Evolutionary conservation across 225 moss, liverwort and hornwort genomes (phyloP).

Genomic region (Pseudoscleropodium purum): DNA sequence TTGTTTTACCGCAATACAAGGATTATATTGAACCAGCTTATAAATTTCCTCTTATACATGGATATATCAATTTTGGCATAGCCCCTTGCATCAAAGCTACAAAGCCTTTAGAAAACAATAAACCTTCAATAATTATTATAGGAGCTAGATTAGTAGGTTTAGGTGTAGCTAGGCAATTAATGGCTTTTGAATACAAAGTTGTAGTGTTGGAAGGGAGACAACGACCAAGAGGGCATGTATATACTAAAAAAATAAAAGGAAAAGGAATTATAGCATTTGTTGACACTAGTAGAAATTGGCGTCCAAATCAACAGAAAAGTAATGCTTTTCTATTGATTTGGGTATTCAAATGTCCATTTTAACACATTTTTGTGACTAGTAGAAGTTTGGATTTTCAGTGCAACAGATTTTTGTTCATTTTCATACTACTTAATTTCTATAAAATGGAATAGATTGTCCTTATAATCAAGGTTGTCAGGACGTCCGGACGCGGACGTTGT

Average conservation of each 20-base stretch:
- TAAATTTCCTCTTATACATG: slow-evolving; percentile 27
- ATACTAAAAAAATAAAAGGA: slow-evolving; percentile 32
- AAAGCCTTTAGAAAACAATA: background rate
- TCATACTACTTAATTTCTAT: too few relatives aligned
- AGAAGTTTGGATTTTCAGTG: too few relatives aligned
- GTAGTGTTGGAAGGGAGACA: slow-evolving; percentile 41
- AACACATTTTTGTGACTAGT: too few relatives aligned
- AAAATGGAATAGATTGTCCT: too few relatives aligned
- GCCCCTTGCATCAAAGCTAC: slow-evolving; percentile 29
- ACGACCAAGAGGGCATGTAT: slow-evolving; percentile 23
- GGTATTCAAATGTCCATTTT: too few relatives aligned
- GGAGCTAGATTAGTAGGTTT: slow-evolving; percentile 36
- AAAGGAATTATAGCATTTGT: slow-evolving; percentile 12
- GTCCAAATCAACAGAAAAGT: too few relatives aligned
- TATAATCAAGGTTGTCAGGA: too few relatives aligned
- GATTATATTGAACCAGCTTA: slow-evolving; percentile 19
- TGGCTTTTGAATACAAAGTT: slow-evolving; percentile 39
- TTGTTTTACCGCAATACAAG: slow-evolving; percentile 1
- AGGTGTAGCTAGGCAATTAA: slow-evolving; percentile 32
- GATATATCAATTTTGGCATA: slow-evolving; percentile 46
- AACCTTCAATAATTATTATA: slow-evolving; percentile 27
- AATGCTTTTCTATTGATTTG: too few relatives aligned
- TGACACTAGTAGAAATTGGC: background rate
- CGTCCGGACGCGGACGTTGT: too few relatives aligned
- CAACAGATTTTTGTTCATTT: too few relatives aligned